Evolutionary conservation across 2,329 filamentous ascomycete species (phyloP).

Genomic region (Sporothrix mexicana): DNA sequence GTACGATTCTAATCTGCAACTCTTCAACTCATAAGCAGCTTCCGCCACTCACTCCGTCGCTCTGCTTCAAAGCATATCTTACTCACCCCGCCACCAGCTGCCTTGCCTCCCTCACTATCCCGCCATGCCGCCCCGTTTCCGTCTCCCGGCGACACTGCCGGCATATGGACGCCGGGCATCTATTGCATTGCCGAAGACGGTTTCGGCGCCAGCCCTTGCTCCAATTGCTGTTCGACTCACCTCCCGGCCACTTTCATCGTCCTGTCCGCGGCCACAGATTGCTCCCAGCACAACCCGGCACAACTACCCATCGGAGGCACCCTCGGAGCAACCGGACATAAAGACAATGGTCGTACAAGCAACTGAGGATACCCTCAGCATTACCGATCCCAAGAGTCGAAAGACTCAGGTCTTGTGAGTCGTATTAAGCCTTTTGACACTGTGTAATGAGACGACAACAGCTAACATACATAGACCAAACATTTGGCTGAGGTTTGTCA

Average conservation of each 20-base stretch:
- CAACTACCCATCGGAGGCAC: too few relatives aligned
- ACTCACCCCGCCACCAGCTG: too few relatives aligned
- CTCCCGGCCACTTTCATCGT: not conserved
- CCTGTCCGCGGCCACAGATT: not conserved
- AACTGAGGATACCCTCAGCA: too few relatives aligned
- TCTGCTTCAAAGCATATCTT: not conserved
- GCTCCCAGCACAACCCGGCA: too few relatives aligned
- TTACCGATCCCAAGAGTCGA: too few relatives aligned
- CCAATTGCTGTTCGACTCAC: not conserved
- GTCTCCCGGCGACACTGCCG: slow-evolving; percentile 20
- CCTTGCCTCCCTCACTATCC: not conserved
- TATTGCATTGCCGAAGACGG: too few relatives aligned
- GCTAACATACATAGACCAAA: slow-evolving; percentile 34
- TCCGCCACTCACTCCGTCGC: not conserved
- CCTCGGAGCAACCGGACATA: too few relatives aligned
- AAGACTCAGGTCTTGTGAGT: too few relatives aligned
- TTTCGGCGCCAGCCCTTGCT: not conserved
- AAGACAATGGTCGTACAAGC: too few relatives aligned
- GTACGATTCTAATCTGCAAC: not conserved
- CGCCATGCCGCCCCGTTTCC: slow-evolving; percentile 14
- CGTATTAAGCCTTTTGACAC: too few relatives aligned
- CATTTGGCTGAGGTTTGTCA: slow-evolving; percentile 37
- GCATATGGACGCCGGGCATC: not conserved
- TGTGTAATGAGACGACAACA: not conserved
- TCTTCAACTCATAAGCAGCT: not conserved